phyloP scores from a whole-genome alignment of 1,139 yeast species.

The Candida pseudoviswanathii region DNA sequence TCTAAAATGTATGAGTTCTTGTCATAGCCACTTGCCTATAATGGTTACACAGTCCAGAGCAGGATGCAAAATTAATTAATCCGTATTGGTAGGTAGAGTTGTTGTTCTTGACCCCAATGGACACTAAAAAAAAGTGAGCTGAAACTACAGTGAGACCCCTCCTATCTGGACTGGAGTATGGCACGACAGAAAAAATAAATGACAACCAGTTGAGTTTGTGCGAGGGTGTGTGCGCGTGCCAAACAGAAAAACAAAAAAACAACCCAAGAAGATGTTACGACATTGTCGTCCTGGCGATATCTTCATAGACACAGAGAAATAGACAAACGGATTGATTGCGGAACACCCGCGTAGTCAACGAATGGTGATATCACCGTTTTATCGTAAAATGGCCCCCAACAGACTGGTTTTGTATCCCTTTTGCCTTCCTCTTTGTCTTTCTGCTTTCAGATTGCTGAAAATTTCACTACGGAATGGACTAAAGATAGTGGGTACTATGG shows the following conservation, averaged over 20 bases:
- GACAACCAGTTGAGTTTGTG: too few species aligned
- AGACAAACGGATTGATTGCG: neutral
- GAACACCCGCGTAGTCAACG: neutral
- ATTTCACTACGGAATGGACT: neutral
- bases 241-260: too few species aligned
- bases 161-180: neutral
- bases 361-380: neutral
- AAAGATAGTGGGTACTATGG: too few species aligned
- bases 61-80: too few species aligned
- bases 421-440: neutral
- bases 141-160: neutral
- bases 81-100: too few species aligned
- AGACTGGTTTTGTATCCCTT: neutral
- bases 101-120: too few species aligned
- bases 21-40: neutral
- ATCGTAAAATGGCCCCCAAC: neutral
- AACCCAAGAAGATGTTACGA: neutral
- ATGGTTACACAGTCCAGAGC: too few species aligned
- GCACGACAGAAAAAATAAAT: neutral
- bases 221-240: too few species aligned
- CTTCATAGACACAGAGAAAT: neutral
- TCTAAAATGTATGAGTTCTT: too few species aligned
- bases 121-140: neutral
- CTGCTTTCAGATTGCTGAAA: neutral
- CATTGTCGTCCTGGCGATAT: neutral